Base-by-base conservation (phyloP, 2,329 filamentous ascomycete species). In the Capronia americana region DNA sequence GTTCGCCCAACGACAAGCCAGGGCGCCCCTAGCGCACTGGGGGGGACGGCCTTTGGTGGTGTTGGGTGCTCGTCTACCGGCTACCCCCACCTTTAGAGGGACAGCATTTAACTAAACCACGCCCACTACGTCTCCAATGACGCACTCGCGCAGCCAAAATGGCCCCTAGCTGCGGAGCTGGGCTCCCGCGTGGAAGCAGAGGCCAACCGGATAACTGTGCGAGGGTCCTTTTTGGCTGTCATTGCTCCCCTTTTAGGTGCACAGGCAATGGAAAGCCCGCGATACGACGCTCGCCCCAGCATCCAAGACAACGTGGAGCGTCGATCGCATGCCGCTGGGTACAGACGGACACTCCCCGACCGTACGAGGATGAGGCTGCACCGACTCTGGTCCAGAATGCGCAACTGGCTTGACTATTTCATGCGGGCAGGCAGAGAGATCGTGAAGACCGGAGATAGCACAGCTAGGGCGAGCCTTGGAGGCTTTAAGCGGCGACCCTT, bases 181-280 rank as follows among this genome's bases (percentile, higher is more conserved):
- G 58, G 23, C 32, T 24, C 51, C 30, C 58, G 58, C 44, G 58
- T 61, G 58, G 58, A 61, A 24, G 58, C 11, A 34, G 24, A 34
- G n/a, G 53, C 53, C 53, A 53, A 53, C 28, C 58, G 58, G 58
- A 38, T 61, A 54, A 14, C 58, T 26, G 58, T 61, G 46, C 58
- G 48, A 38, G 23, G 58, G 46, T 11, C n/a, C n/a, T 28, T 46
- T 30, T 20, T 48, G 24, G 41, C 56, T 58, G 56, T 28, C 38
- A 14, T 59, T 34, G 30, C 41, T 59, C 57, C 57, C 23, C 30
- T 59, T 59, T 59, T 59, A 59, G 57, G 57, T 59, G 38, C 11
- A 1, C 38, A 44, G 38, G 38, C 17, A 4, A n/a, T n/a, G 38
- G 38, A 2, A 20, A 23, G 20, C 4, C 12, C 3, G 10, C 20